Evolutionary conservation across 768 basidiomycete genomes (phyloP), one percentile per base, ranked within the genome.

Genomic region (Atractiella rhizophila): DNA sequence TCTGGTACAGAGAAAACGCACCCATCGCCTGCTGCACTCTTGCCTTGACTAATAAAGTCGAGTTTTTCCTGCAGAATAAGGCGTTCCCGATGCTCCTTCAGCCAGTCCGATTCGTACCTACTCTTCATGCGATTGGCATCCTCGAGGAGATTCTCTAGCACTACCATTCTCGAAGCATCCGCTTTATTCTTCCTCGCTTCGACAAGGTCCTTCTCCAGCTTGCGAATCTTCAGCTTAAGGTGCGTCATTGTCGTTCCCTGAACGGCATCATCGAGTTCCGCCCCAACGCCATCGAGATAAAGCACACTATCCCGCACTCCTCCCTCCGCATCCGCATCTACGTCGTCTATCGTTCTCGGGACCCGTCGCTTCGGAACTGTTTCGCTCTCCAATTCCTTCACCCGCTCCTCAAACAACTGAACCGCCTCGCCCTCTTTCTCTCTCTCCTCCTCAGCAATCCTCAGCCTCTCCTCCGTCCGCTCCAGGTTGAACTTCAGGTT

Each of bases 71-170:
- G 73, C 25, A 88, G 57, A 4, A 76, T 65, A 25, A 88, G 64
- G 55, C 76, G 76, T 58, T 78, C 77, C 28, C 81, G 65, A 56
- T 88, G 83, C 13, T 73, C 72, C 2, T 71, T 65, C 11, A 94
- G 63, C 56, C 85, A 91, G 53, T 91, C 83, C 16, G 64, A 62
- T 57, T 94, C 83, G 52, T 88, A 88, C 24, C 82, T 67, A 24
- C 69, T 65, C 64, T 88, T 88, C 73, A 79, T 75, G 48, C 77
- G 65, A 46, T 76, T 86, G 23, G 85, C 79, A 49, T 94, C 86
- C 38, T 83, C 80, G 41, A 94, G 62, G 41, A 88, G 61, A 53
- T 81, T 85, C 60, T 94, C 82, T 21, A 91, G 63, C n/a, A 88
- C 79, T 15, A 83, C 56, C 5, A 85, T 60, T 21, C 71, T 67